Percentiles rank a stretch among this genome's conserved stretches.
phyloP scores from a whole-genome alignment of 2,329 filamentous ascomycete genomes.

The Xylaria arbuscula region DNA sequence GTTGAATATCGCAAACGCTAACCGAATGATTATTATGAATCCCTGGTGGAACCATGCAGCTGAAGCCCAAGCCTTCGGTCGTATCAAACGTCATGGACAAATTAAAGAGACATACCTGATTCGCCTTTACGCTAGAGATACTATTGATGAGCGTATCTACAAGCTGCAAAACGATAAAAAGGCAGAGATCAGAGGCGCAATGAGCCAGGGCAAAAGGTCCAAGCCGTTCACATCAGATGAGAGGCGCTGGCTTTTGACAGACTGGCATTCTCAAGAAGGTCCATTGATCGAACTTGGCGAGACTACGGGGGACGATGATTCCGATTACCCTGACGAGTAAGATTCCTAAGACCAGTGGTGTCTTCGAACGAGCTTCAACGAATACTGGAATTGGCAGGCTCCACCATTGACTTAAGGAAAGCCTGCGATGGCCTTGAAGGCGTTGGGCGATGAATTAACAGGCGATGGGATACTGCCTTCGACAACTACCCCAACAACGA shows the following conservation, averaged over 20 bases:
- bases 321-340: neutral
- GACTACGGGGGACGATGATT: neutral
- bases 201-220: slow-evolving; percentile 19
- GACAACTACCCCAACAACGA: neutral
- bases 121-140: slow-evolving; percentile 58
- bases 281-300: slow-evolving; percentile 9
- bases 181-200: slow-evolving; percentile 15
- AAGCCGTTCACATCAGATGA: slow-evolving; percentile 21
- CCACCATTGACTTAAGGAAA: neutral
- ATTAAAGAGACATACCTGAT: slow-evolving; percentile 67
- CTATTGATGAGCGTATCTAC: slow-evolving; percentile 30
- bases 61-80: slow-evolving; percentile 70
- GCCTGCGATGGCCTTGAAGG: neutral
- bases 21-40: slow-evolving; percentile 66
- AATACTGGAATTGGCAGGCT: no score
- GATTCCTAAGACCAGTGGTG: neutral
- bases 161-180: slow-evolving; percentile 15
- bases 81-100: slow-evolving; percentile 75
- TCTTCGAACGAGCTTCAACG: no score
- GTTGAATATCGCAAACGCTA: slow-evolving; percentile 57
- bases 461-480: no score
- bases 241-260: slow-evolving; percentile 22
- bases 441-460: neutral
- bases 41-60: slow-evolving; percentile 70
- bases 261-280: neutral